These are phyloP conservation scores for Vaccinium darrowii DNA, from an alignment of 148 eudicot species.

Conservation along the genomic window DNA sequence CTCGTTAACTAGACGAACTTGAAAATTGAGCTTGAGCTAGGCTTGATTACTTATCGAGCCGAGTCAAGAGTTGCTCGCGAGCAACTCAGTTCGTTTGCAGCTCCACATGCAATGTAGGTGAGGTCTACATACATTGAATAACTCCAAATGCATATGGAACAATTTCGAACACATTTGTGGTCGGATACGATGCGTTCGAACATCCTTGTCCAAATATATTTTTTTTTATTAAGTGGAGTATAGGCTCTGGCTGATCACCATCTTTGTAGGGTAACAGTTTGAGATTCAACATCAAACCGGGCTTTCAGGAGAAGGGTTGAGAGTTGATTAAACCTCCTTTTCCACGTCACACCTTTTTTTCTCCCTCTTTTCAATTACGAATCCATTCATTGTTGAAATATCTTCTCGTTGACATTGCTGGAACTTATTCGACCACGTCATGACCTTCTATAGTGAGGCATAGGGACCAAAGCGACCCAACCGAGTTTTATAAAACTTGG, in stretches of 20 bases:
- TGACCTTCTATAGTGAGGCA: background rate
- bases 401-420: background rate
- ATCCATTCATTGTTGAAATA: background rate
- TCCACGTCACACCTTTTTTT: background rate
- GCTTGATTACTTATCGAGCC: no score
- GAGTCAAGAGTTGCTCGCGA: no score
- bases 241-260: no score
- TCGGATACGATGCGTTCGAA: background rate
- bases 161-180: background rate
- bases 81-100: no score
- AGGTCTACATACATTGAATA: background rate
- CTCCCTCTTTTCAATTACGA: background rate
- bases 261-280: background rate
- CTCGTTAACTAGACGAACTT: background rate
- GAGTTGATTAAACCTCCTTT: background rate
- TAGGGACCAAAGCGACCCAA: background rate
- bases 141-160: no score
- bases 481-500: no score
- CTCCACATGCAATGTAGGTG: no score
- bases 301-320: background rate
- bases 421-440: background rate
- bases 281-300: slow-evolving; percentile 1
- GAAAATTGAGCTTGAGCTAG: no score
- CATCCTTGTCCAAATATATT: background rate
- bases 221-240: background rate